These are phyloP conservation scores for Euryodendron excelsum DNA, from an alignment of 148 eudicot species.

Conservation along the genomic window DNA sequence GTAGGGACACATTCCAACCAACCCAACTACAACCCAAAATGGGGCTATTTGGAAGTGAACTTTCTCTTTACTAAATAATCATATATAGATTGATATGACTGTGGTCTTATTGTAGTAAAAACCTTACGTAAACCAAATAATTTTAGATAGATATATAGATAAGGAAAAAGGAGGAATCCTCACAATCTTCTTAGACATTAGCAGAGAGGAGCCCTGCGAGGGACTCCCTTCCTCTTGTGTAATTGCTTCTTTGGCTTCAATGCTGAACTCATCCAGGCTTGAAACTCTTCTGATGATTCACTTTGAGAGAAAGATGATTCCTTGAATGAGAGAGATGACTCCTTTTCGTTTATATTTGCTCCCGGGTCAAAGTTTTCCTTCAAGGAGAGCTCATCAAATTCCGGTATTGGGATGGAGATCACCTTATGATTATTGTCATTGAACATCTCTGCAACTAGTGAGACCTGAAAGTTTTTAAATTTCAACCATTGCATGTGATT, in stretches of 20 bases:
- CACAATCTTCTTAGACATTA: background rate
- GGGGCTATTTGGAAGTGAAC: slow-evolving; percentile 2
- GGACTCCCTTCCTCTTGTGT: slow-evolving; percentile 43
- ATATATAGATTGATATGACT: background rate
- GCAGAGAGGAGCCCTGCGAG: slow-evolving; percentile 37
- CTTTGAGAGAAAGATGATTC: too few relatives aligned
- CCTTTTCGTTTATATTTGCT: slow-evolving; percentile 9
- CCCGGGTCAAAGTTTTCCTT: slow-evolving; percentile 13
- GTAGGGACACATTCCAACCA: background rate
- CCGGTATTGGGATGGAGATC: slow-evolving; percentile 4
- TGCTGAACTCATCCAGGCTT: slow-evolving; percentile 16
- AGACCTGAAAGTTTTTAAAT: slow-evolving; percentile 15
- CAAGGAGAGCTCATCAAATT: background rate
- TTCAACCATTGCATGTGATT: too few relatives aligned
- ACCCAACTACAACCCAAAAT: background rate
- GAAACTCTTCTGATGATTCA: slow-evolving; percentile 34
- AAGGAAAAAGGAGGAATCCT: background rate
- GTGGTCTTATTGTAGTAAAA: background rate
- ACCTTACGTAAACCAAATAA: background rate
- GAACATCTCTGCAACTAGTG: slow-evolving; percentile 2
- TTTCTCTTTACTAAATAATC: background rate
- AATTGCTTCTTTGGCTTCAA: slow-evolving; percentile 31
- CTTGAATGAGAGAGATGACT: background rate
- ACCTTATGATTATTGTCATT: slow-evolving; percentile 7
- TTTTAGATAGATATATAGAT: background rate